Base-by-base conservation (phyloP, 2,329 filamentous ascomycete species). In the Epichloe sylvatica region DNA sequence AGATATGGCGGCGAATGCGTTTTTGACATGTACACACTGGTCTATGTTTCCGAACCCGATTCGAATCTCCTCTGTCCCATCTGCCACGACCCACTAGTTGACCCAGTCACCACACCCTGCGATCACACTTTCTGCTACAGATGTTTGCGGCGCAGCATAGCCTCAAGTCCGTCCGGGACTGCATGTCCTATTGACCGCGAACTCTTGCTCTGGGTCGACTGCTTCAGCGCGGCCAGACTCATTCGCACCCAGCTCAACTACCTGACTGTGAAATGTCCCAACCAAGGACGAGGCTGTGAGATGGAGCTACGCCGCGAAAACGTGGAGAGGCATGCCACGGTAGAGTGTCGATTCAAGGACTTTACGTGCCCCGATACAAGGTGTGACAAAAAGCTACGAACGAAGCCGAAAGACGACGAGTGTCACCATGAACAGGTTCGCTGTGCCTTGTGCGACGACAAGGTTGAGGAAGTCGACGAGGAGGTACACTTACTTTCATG, bases 41-140 rank as follows among this genome's bases (percentile, higher is more conserved):
- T 64, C 11, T 75, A 75, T 55, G 64, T 69, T 50, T 55, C 59
- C 41, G 69, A 67, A 17, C 58, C 65, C 36, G 73, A 77, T 55
- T 63, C 70, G 50, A 74, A 73, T 45, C 62, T 76, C 12, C 65
- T 77, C 49, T 74, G 70, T 46, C 73, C 74, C 3, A 74, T 78
- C 52, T 84, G 80, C 64, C 77, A 76, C 56, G 72, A 77, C 11
- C 75, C 80, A 3, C 71, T 83, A 40, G 67, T 83, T 45, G 70
- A 75, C 13, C 79, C 80, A 0, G 69, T 80, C 45, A 80, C 79
- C 40, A 82, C 79, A 1, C 66, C 68, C 7, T 84, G 80, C 63
- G 76, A 81, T 51, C 80, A 84, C 60, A 80, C 78, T 12, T 84
- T 84, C 59, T 84, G 80, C 57, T 72, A 73, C 47, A 67, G 68